Evolutionary conservation across 345 rosid species (phyloP).

Genomic region (Viola odorata): DNA sequence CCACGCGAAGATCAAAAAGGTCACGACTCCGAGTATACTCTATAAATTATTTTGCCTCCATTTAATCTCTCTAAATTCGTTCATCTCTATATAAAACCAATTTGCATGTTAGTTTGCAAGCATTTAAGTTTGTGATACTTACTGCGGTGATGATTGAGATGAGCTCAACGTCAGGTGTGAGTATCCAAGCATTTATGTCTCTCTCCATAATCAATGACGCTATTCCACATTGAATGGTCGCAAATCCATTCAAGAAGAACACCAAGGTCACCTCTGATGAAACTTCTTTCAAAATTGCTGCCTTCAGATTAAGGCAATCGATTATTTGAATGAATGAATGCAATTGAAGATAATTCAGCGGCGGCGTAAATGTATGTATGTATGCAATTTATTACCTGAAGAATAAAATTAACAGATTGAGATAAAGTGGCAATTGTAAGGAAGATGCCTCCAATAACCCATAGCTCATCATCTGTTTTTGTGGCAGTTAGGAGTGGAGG

Average conservation of each 20-base stretch:
- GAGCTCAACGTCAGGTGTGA: slow-evolving; percentile 32
- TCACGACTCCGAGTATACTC: slow-evolving; percentile 45
- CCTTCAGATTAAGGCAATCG: slow-evolving; percentile 26
- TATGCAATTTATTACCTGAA: too few relatives aligned
- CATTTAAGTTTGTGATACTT: too few relatives aligned
- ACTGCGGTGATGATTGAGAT: slow-evolving; percentile 40
- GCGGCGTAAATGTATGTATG: too few relatives aligned
- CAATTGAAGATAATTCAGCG: too few relatives aligned
- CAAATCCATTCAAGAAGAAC: slow-evolving; percentile 42
- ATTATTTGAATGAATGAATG: too few relatives aligned
- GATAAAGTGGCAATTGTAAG: slow-evolving; percentile 32
- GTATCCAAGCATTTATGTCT: slow-evolving; percentile 44
- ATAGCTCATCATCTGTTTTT: slow-evolving; percentile 11
- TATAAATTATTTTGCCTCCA: too few relatives aligned
- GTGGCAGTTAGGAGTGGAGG: slow-evolving; percentile 16
- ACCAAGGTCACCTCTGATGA: slow-evolving; percentile 42
- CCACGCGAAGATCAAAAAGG: slow-evolving; percentile 28
- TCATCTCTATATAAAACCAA: too few relatives aligned
- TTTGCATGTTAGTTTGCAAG: too few relatives aligned
- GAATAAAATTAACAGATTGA: slow-evolving; percentile 22
- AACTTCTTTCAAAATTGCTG: slow-evolving; percentile 39
- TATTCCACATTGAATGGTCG: slow-evolving; percentile 39
- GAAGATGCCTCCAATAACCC: slow-evolving; percentile 48
- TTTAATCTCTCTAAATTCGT: too few relatives aligned
- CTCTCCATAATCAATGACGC: slow-evolving; percentile 38